phyloP scores from a whole-genome alignment of 2,329 filamentous ascomycete genomes.

The Cladophialophora psammophila region DNA sequence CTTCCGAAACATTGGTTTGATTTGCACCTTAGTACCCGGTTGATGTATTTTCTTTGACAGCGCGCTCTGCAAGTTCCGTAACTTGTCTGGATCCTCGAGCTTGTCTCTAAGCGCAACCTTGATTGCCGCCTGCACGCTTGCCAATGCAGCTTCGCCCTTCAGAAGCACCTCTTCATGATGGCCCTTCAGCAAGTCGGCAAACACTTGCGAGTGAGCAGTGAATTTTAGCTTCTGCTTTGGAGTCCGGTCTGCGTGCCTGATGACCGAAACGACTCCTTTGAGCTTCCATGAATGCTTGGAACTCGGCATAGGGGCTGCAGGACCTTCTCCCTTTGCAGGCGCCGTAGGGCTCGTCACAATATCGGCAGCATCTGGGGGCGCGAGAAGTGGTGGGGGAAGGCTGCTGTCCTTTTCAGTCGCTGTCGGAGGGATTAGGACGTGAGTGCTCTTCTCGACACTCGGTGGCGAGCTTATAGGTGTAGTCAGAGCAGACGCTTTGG shows the following conservation, averaged over 20 bases:
- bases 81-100: conserved; percentile 83
- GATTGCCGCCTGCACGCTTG: conserved; percentile 88
- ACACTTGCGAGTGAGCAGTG: conserved; percentile 95
- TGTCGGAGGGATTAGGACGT: conserved; percentile 22
- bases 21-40: conserved; percentile 97
- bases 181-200: conserved; percentile 91
- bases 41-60: conserved; percentile 91
- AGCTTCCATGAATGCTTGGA: conserved; percentile 96
- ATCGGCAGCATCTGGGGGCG: conserved; percentile 25
- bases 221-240: conserved; percentile 99
- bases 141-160: conserved; percentile 86
- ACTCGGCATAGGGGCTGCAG: conserved; percentile 65
- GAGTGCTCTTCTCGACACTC: conserved; percentile 42
- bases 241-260: conserved; percentile 94
- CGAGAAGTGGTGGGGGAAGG: conserved; percentile 55
- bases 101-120: conserved; percentile 78
- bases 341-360: conserved; percentile 19
- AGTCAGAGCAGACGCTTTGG: conserved; percentile 49
- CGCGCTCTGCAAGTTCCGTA: conserved; percentile 84
- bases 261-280: conserved; percentile 96
- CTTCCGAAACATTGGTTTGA: conserved; percentile 98
- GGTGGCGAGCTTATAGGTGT: conserved; percentile 47
- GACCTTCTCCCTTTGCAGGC: conserved; percentile 37
- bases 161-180: conserved; percentile 96
- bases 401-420: conserved; percentile 38